Evolutionary conservation across 331 rosid species (phyloP).

Genomic region (Quercus tomentella): DNA sequence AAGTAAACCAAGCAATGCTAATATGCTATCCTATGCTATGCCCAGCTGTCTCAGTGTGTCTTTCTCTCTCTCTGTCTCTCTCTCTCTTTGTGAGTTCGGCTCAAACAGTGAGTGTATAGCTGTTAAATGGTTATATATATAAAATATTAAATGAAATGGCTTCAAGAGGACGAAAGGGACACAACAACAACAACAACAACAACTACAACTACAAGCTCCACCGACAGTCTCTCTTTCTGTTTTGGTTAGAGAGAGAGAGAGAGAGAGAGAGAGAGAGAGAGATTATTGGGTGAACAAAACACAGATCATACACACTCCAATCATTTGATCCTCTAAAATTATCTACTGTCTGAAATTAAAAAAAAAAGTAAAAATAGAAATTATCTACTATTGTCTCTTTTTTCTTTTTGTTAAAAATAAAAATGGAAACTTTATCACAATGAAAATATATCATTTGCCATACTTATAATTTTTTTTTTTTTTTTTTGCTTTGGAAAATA

Average conservation of each 20-base stretch:
- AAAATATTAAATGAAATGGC: constrained; percentile 16
- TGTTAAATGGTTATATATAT: constrained; percentile 40
- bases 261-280: neutral
- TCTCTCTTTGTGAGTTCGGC: constrained; percentile 14
- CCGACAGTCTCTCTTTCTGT: constrained; percentile 44
- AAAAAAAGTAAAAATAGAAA: too few relatives aligned
- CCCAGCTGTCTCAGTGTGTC: neutral
- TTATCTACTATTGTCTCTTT: too few relatives aligned
- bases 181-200: neutral
- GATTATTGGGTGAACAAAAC: too few relatives aligned
- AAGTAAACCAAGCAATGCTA: constrained; percentile 15
- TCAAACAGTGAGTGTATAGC: constrained; percentile 4
- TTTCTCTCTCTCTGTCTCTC: neutral
- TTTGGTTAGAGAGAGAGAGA: neutral
- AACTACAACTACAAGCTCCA: constrained; percentile 21
- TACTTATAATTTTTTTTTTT: too few relatives aligned
- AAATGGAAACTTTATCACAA: too few relatives aligned
- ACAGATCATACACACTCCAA: too few relatives aligned
- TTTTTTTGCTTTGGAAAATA: too few relatives aligned
- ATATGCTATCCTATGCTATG: neutral
- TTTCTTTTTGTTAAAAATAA: too few relatives aligned
- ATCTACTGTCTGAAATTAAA: too few relatives aligned
- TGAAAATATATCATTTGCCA: too few relatives aligned
- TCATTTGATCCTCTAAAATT: too few relatives aligned
- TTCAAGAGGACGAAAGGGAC: constrained; percentile 51